Base-by-base conservation (phyloP, 169 alveolate species). In the Plasmodium reichenowi region DNA sequence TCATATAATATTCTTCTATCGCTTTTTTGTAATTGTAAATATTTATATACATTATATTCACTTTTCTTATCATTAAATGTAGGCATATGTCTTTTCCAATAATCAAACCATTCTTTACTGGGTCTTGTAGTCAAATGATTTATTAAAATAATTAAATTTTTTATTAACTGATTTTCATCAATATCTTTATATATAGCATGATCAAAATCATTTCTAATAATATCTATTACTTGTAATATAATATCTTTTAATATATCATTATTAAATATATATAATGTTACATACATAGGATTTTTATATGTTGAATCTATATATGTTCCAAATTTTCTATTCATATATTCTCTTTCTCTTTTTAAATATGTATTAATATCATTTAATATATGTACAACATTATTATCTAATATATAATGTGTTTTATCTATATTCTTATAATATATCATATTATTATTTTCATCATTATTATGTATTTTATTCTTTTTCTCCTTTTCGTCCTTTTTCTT, bases 271-370 rank as follows among this genome's bases (percentile, higher is more conserved):
- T 76, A 76, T 52, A 76, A 54, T 22, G 88, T 76, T 45, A 76
- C 76, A 76, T 76, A 76, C 88, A 76, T 76, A 24, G 88, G 88
- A 56, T 76, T 76, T 67, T 76, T 76, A 64, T 63, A 76, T n/a
- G 88, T 76, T 0, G 88, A 76, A 50, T 76, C 88, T 22, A 76
- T 54, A n/a, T 76, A 59, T 13, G 24, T 43, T n/a, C 88, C 88
- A n/a, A 76, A 24, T 29, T 76, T 76, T 56, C 88, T 52, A 64
- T 76, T 63, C 58, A 76, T 38, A 50, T 50, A 76, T 22, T 76
- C 88, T 43, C 76, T 76, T 43, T 76, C 88, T 29, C 88, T 76
- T 64, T 38, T 76, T 38, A 76, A 13, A 54, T 76, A 76, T 0
- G 88, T 76, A 67, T 76, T 76, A 6, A 76, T 76, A 50, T 76